These are phyloP conservation scores for Grosmannia serpens DNA, from an alignment of 2,329 filamentous ascomycete genomes.

Conservation along the genomic window DNA sequence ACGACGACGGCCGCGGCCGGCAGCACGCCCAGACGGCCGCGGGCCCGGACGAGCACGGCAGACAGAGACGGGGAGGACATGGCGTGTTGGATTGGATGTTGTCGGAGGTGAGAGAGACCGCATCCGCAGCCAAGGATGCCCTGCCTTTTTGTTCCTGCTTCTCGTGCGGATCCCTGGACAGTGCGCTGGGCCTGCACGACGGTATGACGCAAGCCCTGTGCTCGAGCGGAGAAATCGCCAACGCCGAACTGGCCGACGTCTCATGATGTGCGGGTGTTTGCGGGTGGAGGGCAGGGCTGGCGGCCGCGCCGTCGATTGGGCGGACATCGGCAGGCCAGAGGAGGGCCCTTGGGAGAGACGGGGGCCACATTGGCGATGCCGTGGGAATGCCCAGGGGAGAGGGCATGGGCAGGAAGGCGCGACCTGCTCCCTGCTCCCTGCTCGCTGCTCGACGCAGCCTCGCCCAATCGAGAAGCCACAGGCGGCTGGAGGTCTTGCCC, in stretches of 20 bases:
- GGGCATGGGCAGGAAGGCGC: no score
- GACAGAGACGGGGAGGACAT: background rate
- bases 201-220: background rate
- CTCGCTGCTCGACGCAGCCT: no score
- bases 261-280: slow-evolving; percentile 12
- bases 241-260: slow-evolving; percentile 9
- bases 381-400: no score
- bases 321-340: background rate
- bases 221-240: background rate
- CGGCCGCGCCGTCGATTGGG: background rate
- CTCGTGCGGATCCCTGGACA: no score
- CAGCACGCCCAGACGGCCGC: background rate
- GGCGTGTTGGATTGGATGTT: background rate
- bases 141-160: no score
- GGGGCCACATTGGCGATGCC: no score
- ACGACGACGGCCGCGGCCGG: slow-evolving; percentile 1
- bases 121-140: no score
- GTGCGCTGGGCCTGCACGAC: no score
- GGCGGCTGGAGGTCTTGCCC: no score
- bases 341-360: no score
- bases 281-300: background rate
- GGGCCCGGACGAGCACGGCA: background rate
- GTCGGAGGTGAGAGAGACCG: background rate
- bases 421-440: no score
- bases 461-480: no score